Conservation (phyloP, 1,284 basidiomycete genomes). For the Golubevia sp. region DNA sequence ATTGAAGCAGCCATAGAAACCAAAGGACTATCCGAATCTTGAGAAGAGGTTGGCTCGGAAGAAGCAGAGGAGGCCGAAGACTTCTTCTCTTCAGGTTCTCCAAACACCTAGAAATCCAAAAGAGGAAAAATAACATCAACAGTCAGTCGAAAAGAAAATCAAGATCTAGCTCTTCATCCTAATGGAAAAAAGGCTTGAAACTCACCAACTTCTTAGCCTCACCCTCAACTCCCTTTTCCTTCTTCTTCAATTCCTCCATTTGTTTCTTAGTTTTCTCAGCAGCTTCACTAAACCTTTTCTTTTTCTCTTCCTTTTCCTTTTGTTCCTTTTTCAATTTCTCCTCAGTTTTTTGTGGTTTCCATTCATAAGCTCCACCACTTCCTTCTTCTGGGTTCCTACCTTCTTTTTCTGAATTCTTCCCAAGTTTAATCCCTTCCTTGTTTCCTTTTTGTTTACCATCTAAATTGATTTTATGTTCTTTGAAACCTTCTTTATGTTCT, state of each 20-base stretch:
- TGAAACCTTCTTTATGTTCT: slow-evolving; percentile 10
- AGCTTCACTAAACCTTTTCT: background rate
- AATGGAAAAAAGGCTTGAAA: too few species aligned
- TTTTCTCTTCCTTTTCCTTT: slow-evolving; percentile 4
- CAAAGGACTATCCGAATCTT: background rate
- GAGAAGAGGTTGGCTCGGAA: background rate
- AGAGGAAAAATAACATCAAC: too few species aligned
- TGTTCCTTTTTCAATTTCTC: background rate
- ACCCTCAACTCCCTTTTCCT: slow-evolving; percentile 6
- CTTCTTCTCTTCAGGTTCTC: background rate
- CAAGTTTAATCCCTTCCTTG: slow-evolving; percentile 10
- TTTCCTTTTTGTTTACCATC: background rate
- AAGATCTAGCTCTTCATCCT: too few species aligned
- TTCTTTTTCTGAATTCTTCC: slow-evolving; percentile 16
- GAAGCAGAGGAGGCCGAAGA: background rate
- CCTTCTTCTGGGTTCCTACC: slow-evolving; percentile 1
- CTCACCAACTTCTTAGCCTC: background rate
- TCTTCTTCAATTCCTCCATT: background rate
- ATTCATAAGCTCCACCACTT: slow-evolving; percentile 2
- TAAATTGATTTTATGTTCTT: background rate
- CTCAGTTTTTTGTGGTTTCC: slow-evolving; percentile 7
- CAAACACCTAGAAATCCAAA: too few species aligned
- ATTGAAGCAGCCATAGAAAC: background rate
- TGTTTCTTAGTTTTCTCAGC: background rate
- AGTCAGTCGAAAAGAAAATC: too few species aligned